Percentiles rank a stretch among this genome's conserved stretches.
phyloP scores from a whole-genome alignment of 257 asterid genomes.

The Primulina huaijiensis region DNA sequence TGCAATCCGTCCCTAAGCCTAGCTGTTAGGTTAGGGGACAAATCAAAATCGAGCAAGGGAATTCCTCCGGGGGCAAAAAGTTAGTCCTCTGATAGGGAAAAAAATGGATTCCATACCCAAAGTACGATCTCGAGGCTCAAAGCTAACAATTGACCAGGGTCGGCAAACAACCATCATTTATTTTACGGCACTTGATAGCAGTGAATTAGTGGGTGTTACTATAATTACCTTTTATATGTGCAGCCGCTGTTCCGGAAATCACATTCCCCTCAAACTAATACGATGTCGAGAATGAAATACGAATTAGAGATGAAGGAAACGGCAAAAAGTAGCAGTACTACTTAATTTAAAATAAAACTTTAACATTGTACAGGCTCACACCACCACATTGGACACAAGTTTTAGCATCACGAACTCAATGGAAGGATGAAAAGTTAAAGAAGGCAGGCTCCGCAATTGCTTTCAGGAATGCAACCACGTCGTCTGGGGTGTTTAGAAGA shows the following conservation, averaged over 20 bases:
- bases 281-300: not conserved
- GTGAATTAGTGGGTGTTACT: not conserved
- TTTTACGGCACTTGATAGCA: not conserved
- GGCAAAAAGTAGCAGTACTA: not conserved
- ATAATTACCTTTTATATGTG: no score
- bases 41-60: not conserved
- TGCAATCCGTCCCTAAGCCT: not conserved
- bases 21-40: not conserved
- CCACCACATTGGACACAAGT: not conserved
- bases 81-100: no score
- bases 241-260: no score
- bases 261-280: no score
- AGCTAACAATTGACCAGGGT: not conserved
- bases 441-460: conserved; percentile 46
- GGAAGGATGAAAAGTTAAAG: conserved; percentile 13
- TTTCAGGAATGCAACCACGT: conserved; percentile 61
- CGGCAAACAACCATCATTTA: not conserved
- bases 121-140: not conserved
- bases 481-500: conserved; percentile 55
- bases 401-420: conserved; percentile 12
- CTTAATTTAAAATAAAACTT: not conserved
- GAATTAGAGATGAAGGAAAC: not conserved
- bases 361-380: not conserved
- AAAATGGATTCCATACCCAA: no score
- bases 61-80: not conserved